Percentiles rank a stretch among this genome's conserved stretches.
Conservation (phyloP, 257 asterid genomes). For the Capsicum rhomboideum region DNA sequence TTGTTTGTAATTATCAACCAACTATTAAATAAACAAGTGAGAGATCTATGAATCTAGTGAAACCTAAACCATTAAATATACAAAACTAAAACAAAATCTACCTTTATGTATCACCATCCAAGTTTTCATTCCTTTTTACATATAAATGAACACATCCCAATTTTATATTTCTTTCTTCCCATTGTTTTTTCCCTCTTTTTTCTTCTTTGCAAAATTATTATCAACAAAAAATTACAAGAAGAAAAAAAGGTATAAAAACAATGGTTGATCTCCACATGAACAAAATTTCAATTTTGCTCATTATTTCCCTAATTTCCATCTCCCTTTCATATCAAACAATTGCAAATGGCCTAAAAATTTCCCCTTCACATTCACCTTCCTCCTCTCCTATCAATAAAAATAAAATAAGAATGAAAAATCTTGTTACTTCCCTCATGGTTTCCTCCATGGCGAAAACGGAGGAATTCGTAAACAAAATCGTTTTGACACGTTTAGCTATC, state of each 20-base stretch:
- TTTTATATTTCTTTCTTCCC: background rate
- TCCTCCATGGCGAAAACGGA: conserved; percentile 16
- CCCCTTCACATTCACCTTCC: too few relatives aligned
- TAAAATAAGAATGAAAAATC: background rate
- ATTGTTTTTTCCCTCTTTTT: background rate
- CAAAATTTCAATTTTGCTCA: background rate
- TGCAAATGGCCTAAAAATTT: background rate
- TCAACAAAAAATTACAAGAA: background rate
- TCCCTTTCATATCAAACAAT: background rate
- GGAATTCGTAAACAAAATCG: conserved; percentile 8
- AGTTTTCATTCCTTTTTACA: background rate
- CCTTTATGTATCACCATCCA: background rate
- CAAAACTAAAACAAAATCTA: background rate
- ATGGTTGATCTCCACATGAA: background rate
- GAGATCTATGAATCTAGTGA: background rate
- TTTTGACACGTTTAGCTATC: conserved; percentile 4
- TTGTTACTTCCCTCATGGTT: conserved; percentile 4
- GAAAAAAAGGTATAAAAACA: background rate
- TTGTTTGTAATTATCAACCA: too few relatives aligned
- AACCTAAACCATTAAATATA: background rate
- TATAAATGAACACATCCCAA: background rate
- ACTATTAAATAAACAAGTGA: background rate
- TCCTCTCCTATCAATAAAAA: background rate
- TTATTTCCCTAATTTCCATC: background rate
- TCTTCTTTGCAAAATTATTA: background rate